Conservation (phyloP, 352 stramenopile species). For the Phytophthora melonis region DNA sequence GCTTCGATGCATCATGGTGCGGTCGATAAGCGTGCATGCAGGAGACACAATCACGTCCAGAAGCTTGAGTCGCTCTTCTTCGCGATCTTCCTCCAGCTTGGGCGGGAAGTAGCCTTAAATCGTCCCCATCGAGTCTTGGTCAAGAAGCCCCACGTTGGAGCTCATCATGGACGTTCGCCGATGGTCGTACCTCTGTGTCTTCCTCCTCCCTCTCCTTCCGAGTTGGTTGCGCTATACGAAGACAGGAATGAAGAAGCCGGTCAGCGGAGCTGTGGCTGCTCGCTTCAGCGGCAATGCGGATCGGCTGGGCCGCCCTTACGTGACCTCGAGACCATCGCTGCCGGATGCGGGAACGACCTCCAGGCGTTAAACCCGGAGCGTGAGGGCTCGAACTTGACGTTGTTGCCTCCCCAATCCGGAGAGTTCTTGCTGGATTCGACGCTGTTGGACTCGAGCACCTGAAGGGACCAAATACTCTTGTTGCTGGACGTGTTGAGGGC, state of each 20-base stretch:
- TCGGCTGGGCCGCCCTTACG: slow-evolving; percentile 26
- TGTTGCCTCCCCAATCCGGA: slow-evolving; percentile 11
- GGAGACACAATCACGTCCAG: slow-evolving; percentile 63
- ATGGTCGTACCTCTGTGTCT: slow-evolving; percentile 31
- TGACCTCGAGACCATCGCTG: slow-evolving; percentile 31
- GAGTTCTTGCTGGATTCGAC: slow-evolving; percentile 32
- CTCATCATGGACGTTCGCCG: slow-evolving; percentile 68
- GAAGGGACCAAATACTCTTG: slow-evolving; percentile 23
- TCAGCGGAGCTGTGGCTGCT: slow-evolving; percentile 56
- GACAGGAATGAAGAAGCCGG: slow-evolving; percentile 30
- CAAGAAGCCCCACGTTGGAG: slow-evolving; percentile 55
- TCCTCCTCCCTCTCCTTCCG: slow-evolving; percentile 45
- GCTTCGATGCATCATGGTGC: slow-evolving; percentile 63
- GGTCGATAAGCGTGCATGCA: slow-evolving; percentile 67
- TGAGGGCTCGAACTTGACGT: slow-evolving; percentile 19
- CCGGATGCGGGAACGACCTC: slow-evolving; percentile 63
- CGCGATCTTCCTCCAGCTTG: slow-evolving; percentile 46
- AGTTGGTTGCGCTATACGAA: slow-evolving; percentile 14
- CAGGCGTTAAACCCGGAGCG: slow-evolving; percentile 29
- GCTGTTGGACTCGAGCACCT: slow-evolving; percentile 32
- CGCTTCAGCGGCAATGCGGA: slow-evolving; percentile 47
- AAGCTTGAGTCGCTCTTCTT: slow-evolving; percentile 58
- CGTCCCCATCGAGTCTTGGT: slow-evolving; percentile 52
- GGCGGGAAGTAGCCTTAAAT: slow-evolving; percentile 57
- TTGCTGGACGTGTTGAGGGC: slow-evolving; percentile 18